Evolutionary conservation across 1,284 basidiomycete genomes (phyloP), one percentile per base, ranked within the genome.

Genomic region (Kalmanozyma brasiliensis): DNA sequence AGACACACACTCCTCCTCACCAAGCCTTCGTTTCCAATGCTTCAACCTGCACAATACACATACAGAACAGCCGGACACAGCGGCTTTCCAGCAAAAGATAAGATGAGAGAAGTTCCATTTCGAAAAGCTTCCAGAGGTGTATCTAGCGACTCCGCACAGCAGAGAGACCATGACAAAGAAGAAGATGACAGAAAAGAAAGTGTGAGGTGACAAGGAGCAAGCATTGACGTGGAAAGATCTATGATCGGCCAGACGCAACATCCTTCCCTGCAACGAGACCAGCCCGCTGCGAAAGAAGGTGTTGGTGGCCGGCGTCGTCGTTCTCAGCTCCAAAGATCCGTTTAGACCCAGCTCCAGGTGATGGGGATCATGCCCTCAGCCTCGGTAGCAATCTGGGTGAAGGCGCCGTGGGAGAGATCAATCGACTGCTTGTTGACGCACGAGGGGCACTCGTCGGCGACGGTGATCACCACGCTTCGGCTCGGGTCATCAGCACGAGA

Each of bases 371-470:
- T 81, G 55, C 92, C 92, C 33, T 87, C 83, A 8, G 77, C 81
- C 49, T 86, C 80, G 52, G 81, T 73, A 32, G 87, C 89, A 53
- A 94, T 87, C 16, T 80, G 73, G 40, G 84, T 55, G 86, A 96
- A 96, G 23, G 91, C 89, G 46, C 78, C 88, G n/a, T 81, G 67
- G 13, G 91, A 93, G 58, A 96, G 86, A 82, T 97, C 94, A 77
- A 97, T 88, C 19, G 88, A 89, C 81, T 89, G 85, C 32, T 51
- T 48, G 62, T 74, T 70, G 0, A 73, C 32, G 85, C 94, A 97
- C n/a, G 62, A 52, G 24, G 75, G 75, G 55, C 75, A 77, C 40
- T 55, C 57, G 40, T 77, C 75, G 37, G 64, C 60, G 29, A 76
- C 71, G 22, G 60, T 74, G 56, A 89, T 92, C 3, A 82, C 85